These are phyloP conservation scores for Umbilicus rupestris DNA, from an alignment of 164 flowering plant genomes.

Conservation along the genomic window DNA sequence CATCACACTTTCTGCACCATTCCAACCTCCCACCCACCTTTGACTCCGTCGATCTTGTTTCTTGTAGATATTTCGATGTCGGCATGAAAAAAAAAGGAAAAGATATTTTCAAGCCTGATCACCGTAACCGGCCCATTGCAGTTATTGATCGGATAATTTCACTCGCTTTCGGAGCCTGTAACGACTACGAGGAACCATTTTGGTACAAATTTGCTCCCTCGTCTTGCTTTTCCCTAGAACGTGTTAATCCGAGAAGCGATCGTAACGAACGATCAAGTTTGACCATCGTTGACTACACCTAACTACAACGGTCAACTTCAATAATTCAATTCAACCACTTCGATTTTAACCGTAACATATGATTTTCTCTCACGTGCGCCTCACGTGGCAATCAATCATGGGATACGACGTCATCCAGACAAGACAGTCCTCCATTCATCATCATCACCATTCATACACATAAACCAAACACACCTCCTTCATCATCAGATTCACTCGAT, in stretches of 20 bases:
- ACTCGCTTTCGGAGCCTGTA: no score
- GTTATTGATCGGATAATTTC: neutral
- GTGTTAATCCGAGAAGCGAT: neutral
- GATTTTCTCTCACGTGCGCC: neutral
- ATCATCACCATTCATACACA: neutral
- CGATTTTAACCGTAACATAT: no score
- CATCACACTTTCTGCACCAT: neutral
- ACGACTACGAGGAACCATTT: no score
- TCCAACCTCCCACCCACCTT: neutral
- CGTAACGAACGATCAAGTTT: neutral
- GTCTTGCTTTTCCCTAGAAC: no score
- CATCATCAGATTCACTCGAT: neutral
- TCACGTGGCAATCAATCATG: neutral
- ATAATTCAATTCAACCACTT: no score
- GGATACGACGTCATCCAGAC: neutral
- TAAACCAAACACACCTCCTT: neutral
- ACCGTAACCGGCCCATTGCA: no score
- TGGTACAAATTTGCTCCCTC: no score
- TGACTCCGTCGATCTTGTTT: neutral
- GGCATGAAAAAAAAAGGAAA: neutral
- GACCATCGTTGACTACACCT: neutral
- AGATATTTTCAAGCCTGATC: neutral
- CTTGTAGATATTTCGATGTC: neutral
- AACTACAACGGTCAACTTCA: no score
- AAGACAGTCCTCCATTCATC: conserved; percentile 1